A percentile compares a stretch with the other conserved stretches of the same genome.
phyloP scores from a whole-genome alignment of 2,329 filamentous ascomycete genomes.

The Fusarium drepaniforme region DNA sequence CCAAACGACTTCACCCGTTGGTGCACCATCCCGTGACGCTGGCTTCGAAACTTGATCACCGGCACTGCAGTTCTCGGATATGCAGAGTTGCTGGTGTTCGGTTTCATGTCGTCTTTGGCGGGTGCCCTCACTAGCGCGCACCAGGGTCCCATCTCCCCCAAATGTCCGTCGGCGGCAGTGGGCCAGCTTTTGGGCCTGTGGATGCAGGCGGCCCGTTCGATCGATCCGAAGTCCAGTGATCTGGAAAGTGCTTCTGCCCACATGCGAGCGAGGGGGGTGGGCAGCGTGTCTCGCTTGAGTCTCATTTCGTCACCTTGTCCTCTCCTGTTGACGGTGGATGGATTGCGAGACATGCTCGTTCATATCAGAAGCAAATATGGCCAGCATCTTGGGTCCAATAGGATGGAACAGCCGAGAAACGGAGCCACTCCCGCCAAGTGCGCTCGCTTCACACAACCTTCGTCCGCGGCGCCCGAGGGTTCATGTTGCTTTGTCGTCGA shows the following conservation, averaged over 20 bases:
- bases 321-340: slow-evolving; percentile 4
- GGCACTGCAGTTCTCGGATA: not conserved
- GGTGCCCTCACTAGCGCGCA: slow-evolving; percentile 19
- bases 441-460: slow-evolving; percentile 20
- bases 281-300: not conserved
- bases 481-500: slow-evolving; percentile 13
- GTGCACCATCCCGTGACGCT: not conserved
- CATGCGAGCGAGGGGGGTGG: not conserved
- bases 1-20: not conserved
- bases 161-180: slow-evolving; percentile 19
- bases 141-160: slow-evolving; percentile 14
- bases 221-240: slow-evolving; percentile 30
- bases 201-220: slow-evolving; percentile 33
- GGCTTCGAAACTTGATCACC: not conserved
- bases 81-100: slow-evolving; percentile 9
- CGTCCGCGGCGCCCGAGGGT: slow-evolving; percentile 7
- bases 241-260: slow-evolving; percentile 20
- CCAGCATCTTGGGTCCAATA: not conserved
- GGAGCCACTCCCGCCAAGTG: slow-evolving; percentile 12
- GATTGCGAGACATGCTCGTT: not conserved
- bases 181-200: slow-evolving; percentile 22
- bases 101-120: slow-evolving; percentile 10
- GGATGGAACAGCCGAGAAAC: slow-evolving; percentile 6
- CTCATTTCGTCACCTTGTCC: not conserved
- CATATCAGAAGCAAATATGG: slow-evolving; percentile 20